phyloP scores from a whole-genome alignment of 2,329 filamentous ascomycete genomes.

The Aspergillus bombycis region DNA sequence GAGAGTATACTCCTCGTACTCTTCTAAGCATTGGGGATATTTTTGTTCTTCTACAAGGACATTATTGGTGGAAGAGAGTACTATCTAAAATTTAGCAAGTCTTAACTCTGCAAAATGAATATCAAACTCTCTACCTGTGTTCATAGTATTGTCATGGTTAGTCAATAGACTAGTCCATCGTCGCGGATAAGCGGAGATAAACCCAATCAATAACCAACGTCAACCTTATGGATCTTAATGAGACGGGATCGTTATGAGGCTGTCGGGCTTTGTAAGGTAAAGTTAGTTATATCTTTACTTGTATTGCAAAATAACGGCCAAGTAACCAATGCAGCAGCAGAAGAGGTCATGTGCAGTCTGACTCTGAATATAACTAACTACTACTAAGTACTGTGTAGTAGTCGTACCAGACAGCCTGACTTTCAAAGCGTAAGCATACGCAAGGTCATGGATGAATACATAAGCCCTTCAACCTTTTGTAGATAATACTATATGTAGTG shows the following conservation, averaged over 20 bases:
- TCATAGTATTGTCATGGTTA: background rate
- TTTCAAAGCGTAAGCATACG: background rate
- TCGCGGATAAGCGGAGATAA: background rate
- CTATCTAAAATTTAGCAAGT: background rate
- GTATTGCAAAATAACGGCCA: background rate
- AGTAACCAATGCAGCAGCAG: background rate
- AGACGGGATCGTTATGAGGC: background rate
- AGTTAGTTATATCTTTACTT: background rate
- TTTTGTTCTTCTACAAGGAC: background rate
- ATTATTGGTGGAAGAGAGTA: background rate
- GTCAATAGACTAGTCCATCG: background rate
- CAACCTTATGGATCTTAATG: background rate
- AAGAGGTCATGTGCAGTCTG: background rate
- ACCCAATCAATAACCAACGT: background rate
- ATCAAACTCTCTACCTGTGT: background rate
- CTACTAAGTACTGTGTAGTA: background rate
- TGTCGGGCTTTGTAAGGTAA: background rate
- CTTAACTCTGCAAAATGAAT: background rate
- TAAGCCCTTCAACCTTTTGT: background rate
- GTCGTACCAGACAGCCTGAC: background rate
- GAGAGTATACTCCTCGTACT: background rate
- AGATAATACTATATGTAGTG: background rate
- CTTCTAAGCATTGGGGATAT: background rate
- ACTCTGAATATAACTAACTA: background rate
- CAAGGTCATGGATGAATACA: background rate